phyloP scores from a whole-genome alignment of 1,139 yeast genomes.

The Scheffersomyces titani region DNA sequence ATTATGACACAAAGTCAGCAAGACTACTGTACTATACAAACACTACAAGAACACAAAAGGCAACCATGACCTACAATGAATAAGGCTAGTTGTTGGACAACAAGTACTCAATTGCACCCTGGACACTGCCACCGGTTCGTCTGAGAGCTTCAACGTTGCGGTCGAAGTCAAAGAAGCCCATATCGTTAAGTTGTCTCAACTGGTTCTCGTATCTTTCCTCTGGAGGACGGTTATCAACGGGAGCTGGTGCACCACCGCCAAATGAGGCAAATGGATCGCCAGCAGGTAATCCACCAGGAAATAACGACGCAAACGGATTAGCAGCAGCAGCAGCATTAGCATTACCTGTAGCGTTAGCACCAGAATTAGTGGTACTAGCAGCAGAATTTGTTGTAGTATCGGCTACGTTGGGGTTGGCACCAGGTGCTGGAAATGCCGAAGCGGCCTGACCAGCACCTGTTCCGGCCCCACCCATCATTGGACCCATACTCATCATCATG shows the following conservation, averaged over 20 bases:
- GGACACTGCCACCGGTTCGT: constrained; percentile 95
- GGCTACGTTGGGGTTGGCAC: constrained; percentile 37
- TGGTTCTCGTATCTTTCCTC: constrained; percentile 93
- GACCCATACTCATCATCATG: constrained; percentile 73
- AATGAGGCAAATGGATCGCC: constrained; percentile 46
- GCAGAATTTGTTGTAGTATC: constrained; percentile 20
- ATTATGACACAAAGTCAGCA: background rate
- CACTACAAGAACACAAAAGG: background rate
- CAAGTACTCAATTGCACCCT: constrained; percentile 91
- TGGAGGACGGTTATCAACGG: constrained; percentile 84
- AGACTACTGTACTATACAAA: background rate
- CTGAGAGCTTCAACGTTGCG: constrained; percentile 88
- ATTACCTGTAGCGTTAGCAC: constrained; percentile 10
- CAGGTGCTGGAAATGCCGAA: constrained; percentile 59
- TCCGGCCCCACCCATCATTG: constrained; percentile 17
- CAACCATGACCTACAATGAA: background rate
- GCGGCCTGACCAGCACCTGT: constrained; percentile 10
- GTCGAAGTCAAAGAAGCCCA: constrained; percentile 95
- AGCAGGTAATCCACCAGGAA: constrained; percentile 32
- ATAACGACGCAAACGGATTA: constrained; percentile 26
- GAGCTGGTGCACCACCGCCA: constrained; percentile 35
- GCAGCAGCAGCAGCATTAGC: constrained; percentile 13
- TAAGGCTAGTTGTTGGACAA: constrained; percentile 33
- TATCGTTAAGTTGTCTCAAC: constrained; percentile 88
- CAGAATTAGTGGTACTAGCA: constrained; percentile 14